phyloP scores from a whole-genome alignment of 495 filamentous ascomycete species.

The Trichocladium antarcticum region DNA sequence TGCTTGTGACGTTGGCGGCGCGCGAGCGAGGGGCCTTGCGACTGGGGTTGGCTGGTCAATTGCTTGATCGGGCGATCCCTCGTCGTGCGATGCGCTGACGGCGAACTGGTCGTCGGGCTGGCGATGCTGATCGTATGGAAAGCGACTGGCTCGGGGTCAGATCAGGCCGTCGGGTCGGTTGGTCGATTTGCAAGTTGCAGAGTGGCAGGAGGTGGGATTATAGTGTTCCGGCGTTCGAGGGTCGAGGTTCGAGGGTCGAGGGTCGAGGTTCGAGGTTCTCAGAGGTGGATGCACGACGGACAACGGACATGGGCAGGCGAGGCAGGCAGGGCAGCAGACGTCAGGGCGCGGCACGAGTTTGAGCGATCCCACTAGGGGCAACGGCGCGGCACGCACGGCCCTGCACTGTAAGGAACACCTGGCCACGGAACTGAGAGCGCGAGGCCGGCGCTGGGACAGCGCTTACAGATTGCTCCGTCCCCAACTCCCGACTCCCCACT shows the following conservation, averaged over 20 bases:
- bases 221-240: background rate
- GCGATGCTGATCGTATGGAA: too few relatives aligned
- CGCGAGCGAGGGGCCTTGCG: conserved; percentile 1
- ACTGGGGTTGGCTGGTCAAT: conserved; percentile 1
- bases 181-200: background rate
- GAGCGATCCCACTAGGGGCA: conserved; percentile 1
- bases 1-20: background rate
- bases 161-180: background rate
- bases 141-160: too few relatives aligned
- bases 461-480: too few relatives aligned
- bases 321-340: background rate
- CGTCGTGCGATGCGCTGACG: too few relatives aligned
- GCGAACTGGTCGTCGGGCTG: background rate
- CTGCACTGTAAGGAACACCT: background rate
- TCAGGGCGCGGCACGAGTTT: background rate
- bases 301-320: background rate
- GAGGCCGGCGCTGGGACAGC: too few relatives aligned
- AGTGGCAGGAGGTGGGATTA: background rate
- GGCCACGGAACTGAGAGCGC: background rate
- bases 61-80: conserved; percentile 2
- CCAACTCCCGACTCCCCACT: too few relatives aligned
- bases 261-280: background rate
- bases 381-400: conserved; percentile 6
- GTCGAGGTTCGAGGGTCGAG: background rate
- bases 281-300: background rate